Base-by-base conservation (phyloP, 495 filamentous ascomycete species). In the Physcia stellaris region DNA sequence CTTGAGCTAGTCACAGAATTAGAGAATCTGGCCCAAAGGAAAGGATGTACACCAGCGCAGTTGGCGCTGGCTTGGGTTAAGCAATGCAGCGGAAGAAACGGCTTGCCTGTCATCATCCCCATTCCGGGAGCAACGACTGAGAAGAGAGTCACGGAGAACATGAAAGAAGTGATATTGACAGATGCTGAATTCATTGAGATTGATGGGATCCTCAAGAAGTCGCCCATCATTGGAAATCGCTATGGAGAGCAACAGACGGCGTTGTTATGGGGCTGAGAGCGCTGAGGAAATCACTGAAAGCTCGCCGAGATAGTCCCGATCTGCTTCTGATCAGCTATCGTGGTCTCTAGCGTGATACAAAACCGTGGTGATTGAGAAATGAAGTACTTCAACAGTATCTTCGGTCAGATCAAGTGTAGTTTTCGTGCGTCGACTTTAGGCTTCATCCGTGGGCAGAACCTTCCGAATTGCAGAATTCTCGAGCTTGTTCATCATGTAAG, bases 11-110 rank as follows among this genome's bases (percentile, higher is more conserved):
- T 80, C 24, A 47, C 65, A 2, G 69, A 77, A 43, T 59, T 94
- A 21, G 65, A 77, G 44, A 65, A 65, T 32, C 47, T 94, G 35
- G 84, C 86, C 4, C 48, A 60, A 43, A 60, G 65, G 45, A 93
- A 88, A 63, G 73, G 72, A 10, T 72, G 71, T 46, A 83, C 79
- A 9, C 64, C 79, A 0, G 73, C 73, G 2, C 86, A 95, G 61
- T 60, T 94, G 24, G 86, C 84, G 9, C 61, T 94, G 38, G 70
- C 61, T 16, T 95, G 87, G 86, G 62, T 79, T 3, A 83, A 28
- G 26, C 26, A 28, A 13, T 28, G 7, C 9, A 28, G 26, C 26
- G 60, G 58, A 22, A 63, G 68, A 47, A 62, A 73, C 28, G 81
- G 75, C 10, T 28, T 28, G 26, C 26, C 26, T 7, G 26, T 7